phyloP scores from a whole-genome alignment of 495 filamentous ascomycete species.

The Penicillium longicatenatum region DNA sequence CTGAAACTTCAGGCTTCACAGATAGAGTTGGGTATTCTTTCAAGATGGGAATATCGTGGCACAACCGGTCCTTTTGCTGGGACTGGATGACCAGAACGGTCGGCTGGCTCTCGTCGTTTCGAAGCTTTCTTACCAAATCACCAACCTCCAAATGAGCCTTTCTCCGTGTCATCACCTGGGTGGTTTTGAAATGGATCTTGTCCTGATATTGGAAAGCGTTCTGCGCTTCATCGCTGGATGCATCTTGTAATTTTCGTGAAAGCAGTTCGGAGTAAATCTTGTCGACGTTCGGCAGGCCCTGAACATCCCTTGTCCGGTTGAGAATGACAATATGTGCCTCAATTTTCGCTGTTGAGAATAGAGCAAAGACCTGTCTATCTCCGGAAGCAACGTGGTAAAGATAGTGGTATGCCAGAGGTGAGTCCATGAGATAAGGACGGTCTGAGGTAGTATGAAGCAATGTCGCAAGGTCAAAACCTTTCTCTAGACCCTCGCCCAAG shows the following conservation, averaged over 20 bases:
- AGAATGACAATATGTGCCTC: slow-evolving; percentile 85
- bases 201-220: slow-evolving; percentile 85
- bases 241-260: slow-evolving; percentile 63
- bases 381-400: slow-evolving; percentile 90
- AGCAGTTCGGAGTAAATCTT: slow-evolving; percentile 86
- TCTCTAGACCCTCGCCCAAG: slow-evolving; percentile 87
- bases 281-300: slow-evolving; percentile 84
- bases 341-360: slow-evolving; percentile 82
- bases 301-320: slow-evolving; percentile 73
- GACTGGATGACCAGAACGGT: slow-evolving; percentile 88
- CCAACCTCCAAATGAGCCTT: slow-evolving; percentile 86
- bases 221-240: slow-evolving; percentile 68
- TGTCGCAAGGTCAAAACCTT: slow-evolving; percentile 85
- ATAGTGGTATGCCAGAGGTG: slow-evolving; percentile 77
- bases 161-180: slow-evolving; percentile 82
- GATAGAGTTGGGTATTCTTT: slow-evolving; percentile 82
- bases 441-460: slow-evolving; percentile 66
- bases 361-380: slow-evolving; percentile 87
- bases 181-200: slow-evolving; percentile 79
- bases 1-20: slow-evolving; percentile 77
- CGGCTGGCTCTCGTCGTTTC: slow-evolving; percentile 77
- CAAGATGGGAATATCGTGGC: slow-evolving; percentile 83
- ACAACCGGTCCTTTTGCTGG: slow-evolving; percentile 73
- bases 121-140: slow-evolving; percentile 83
- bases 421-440: slow-evolving; percentile 69